Evolutionary conservation across 2,329 filamentous ascomycete genomes (phyloP).

Genomic region (Ciborinia camelliae): DNA sequence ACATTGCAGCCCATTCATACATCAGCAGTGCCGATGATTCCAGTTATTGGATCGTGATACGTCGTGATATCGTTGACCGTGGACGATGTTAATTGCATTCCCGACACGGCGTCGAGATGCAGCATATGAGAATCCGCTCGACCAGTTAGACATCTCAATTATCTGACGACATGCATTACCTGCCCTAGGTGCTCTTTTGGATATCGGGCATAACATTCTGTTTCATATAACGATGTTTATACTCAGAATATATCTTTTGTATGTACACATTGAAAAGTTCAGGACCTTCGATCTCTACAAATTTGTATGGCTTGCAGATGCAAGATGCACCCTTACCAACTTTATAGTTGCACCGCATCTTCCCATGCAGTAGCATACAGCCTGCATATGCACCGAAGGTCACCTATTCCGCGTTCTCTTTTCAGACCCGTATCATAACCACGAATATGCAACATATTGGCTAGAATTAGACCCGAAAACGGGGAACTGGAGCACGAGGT

Average conservation of each 20-base stretch:
- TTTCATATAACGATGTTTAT: conserved; percentile 4
- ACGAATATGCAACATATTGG: conserved; percentile 26
- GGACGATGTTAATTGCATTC: background rate
- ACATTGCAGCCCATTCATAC: conserved; percentile 5
- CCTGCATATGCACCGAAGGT: conserved; percentile 17
- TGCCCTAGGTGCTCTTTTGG: conserved; percentile 1
- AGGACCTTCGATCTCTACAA: background rate
- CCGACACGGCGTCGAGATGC: background rate
- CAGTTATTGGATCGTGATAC: background rate
- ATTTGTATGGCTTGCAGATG: conserved; percentile 10
- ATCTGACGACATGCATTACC: background rate
- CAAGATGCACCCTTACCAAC: conserved; percentile 16
- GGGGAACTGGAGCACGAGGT: background rate
- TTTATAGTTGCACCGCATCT: conserved; percentile 1
- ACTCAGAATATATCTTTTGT: background rate
- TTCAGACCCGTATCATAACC: conserved; percentile 23
- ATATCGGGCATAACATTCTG: background rate
- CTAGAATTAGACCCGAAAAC: conserved; percentile 18
- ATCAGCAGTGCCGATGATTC: conserved; percentile 7
- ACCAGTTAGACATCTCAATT: background rate
- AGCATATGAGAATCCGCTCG: background rate
- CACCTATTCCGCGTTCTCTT: conserved; percentile 4
- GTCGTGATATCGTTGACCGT: background rate
- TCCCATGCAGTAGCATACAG: conserved; percentile 11
- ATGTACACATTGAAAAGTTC: background rate